Conservation (phyloP, 306 rosid genomes). For the Cicer pinnatifidum region DNA sequence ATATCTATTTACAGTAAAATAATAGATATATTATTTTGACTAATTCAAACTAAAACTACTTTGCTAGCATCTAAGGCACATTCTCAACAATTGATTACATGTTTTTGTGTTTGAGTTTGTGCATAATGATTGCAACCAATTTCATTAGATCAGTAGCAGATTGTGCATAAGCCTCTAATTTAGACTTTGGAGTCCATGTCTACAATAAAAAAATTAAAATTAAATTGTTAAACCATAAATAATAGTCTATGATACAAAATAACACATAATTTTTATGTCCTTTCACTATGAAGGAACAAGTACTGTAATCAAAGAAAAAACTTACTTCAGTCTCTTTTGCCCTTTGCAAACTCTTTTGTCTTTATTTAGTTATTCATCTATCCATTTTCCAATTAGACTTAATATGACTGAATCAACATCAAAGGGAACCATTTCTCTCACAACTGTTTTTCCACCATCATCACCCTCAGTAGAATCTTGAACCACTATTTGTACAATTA, state of each 20-base stretch:
- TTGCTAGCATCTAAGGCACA: too few species aligned
- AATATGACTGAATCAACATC: slow-evolving; percentile 76
- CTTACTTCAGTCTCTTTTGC: slow-evolving; percentile 86
- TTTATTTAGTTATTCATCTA: slow-evolving; percentile 57
- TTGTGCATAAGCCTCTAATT: slow-evolving; percentile 75
- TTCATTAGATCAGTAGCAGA: slow-evolving; percentile 74
- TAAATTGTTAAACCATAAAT: neutral
- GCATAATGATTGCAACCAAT: too few species aligned
- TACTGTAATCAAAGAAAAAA: slow-evolving; percentile 20
- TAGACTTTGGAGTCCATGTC: slow-evolving; percentile 96
- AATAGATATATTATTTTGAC: too few species aligned
- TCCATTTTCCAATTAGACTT: slow-evolving; percentile 74
- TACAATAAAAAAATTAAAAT: slow-evolving; percentile 34
- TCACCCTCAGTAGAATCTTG: slow-evolving; percentile 81
- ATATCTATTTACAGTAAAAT: too few species aligned
- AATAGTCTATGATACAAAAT: neutral
- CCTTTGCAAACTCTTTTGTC: slow-evolving; percentile 56
- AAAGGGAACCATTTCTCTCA: slow-evolving; percentile 80
- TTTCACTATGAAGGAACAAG: neutral
- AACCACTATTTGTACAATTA: slow-evolving; percentile 74
- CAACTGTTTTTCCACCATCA: slow-evolving; percentile 83
- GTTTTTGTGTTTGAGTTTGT: too few species aligned
- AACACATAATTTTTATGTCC: neutral
- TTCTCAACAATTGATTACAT: too few species aligned
- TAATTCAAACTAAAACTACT: too few species aligned